Conservation (phyloP, 768 basidiomycete genomes). For the Hygrophorus pudorinus region DNA sequence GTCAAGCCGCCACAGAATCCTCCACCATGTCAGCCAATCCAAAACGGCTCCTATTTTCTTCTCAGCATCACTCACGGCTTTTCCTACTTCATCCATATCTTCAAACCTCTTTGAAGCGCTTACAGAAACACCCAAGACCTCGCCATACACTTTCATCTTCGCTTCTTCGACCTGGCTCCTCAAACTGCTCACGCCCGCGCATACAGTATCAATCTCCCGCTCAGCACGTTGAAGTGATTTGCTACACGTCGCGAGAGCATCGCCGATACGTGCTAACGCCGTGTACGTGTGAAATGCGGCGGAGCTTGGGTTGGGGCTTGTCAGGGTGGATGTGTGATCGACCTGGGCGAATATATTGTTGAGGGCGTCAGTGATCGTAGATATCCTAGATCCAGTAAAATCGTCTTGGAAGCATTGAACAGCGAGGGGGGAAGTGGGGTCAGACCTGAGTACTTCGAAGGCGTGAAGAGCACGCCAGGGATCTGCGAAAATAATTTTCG, state of each 20-base stretch:
- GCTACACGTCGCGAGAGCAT: constrained; percentile 29
- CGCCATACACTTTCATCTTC: constrained; percentile 23
- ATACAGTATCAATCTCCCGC: constrained; percentile 25
- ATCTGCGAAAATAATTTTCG: constrained; percentile 39
- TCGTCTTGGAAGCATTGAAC: constrained; percentile 60
- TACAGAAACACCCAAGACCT: constrained; percentile 25
- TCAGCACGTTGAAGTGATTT: constrained; percentile 20
- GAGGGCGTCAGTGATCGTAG: constrained; percentile 34
- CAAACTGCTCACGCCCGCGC: constrained; percentile 25
- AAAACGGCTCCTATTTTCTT: constrained; percentile 29
- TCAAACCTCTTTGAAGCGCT: background rate
- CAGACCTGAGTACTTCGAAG: constrained; percentile 34
- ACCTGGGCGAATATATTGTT: constrained; percentile 11
- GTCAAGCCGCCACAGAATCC: constrained; percentile 33
- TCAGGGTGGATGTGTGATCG: background rate
- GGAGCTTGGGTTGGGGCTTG: too few species aligned
- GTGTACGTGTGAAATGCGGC: constrained; percentile 10
- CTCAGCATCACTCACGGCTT: constrained; percentile 27
- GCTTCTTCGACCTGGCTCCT: constrained; percentile 28
- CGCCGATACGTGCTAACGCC: constrained; percentile 27
- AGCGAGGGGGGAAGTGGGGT: constrained; percentile 34
- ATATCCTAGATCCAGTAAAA: constrained; percentile 48
- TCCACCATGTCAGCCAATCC: constrained; percentile 37
- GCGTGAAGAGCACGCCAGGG: constrained; percentile 50
- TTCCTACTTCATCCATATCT: constrained; percentile 20